Base-by-base conservation (phyloP, 306 rosid species). In the Benincasa hispida region DNA sequence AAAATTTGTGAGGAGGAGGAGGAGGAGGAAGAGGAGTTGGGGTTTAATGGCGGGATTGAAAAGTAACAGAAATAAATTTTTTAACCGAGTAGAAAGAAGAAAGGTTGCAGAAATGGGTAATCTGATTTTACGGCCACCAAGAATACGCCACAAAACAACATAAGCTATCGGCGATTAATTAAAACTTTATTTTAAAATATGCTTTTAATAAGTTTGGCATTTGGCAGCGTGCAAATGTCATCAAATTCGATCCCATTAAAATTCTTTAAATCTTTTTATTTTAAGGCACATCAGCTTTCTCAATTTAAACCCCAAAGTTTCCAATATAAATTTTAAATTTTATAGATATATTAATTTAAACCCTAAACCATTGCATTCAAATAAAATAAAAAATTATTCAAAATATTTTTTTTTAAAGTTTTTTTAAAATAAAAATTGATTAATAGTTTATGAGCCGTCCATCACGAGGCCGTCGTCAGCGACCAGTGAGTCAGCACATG, bases 31-130 rank as follows among this genome's bases (percentile, higher is more conserved):
- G 12, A 41, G 21, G 22, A 75, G 60, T 61, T 41, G 14, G 13
- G 72, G 30, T 76, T 76, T 59, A 42, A 76, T 59, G 70, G 79
- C 14, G 72, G 79, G 53, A 22, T 15, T 59, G 37, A 27, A 34
- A 37, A 35, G 51, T 56, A 57, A 73, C 77, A 53, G 62, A 50
- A 34, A 18, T 51, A 11, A 11, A 32, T 17, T 61, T 34, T 34
- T 13, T 35, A 24, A 62, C 13, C 19, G 27, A 65, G 7, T 0
- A 10, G 13, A 9, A 67, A 22, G 41, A 67, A 35, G 27, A 4
- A 12, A 42, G 45, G 56, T 42, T 69, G 34, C 22, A 69, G 75
- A 69, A 56, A 42, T 66, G 51, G 72, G 51, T 65, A 37, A 65
- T 35, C 51, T 65, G 72, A 10, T 37, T 65, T 65, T 21, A 30